Conservation (phyloP, 192 early-diverging fungal species). For the Entomortierella parvispora region DNA sequence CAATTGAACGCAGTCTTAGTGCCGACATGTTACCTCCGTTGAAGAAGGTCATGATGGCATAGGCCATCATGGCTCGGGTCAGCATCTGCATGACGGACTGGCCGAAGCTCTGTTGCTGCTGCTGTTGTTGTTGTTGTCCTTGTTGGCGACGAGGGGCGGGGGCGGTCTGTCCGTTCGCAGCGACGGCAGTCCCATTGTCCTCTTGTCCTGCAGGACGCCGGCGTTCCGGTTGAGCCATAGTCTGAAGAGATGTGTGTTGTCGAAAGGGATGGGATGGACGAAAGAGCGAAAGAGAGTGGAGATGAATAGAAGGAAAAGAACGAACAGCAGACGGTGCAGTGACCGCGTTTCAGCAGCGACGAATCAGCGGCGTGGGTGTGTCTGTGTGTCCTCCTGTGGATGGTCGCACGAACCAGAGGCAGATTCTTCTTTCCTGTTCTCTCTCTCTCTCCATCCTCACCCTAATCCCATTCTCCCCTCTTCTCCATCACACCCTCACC, state of each 20-base stretch:
- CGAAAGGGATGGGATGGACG: too few relatives aligned
- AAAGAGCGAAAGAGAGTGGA: too few relatives aligned
- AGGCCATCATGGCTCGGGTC: conserved; percentile 34
- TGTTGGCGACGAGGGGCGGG: not conserved
- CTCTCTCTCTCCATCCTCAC: conserved; percentile 2
- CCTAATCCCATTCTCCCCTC: conserved; percentile 18
- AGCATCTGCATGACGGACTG: conserved; percentile 27
- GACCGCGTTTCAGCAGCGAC: too few relatives aligned
- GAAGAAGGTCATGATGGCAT: conserved; percentile 25
- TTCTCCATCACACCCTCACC: conserved; percentile 14
- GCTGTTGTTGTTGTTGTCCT: not conserved
- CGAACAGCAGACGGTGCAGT: too few relatives aligned
- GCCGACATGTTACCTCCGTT: conserved; percentile 32
- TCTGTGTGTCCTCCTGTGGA: too few relatives aligned
- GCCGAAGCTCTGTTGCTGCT: conserved; percentile 8
- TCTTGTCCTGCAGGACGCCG: too few relatives aligned
- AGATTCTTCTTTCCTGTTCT: conserved; percentile 1
- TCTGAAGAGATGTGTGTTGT: too few relatives aligned
- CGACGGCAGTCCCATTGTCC: not conserved
- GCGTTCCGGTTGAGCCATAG: too few relatives aligned
- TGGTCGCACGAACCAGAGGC: too few relatives aligned
- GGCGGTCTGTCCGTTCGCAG: not conserved
- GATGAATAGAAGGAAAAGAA: too few relatives aligned
- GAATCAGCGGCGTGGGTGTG: too few relatives aligned
- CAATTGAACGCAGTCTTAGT: too few relatives aligned